Evolutionary conservation across 192 early-diverging fungal genomes (phyloP), one percentile per base, ranked within the genome.

Genomic region (Geosiphon pyriformis): DNA sequence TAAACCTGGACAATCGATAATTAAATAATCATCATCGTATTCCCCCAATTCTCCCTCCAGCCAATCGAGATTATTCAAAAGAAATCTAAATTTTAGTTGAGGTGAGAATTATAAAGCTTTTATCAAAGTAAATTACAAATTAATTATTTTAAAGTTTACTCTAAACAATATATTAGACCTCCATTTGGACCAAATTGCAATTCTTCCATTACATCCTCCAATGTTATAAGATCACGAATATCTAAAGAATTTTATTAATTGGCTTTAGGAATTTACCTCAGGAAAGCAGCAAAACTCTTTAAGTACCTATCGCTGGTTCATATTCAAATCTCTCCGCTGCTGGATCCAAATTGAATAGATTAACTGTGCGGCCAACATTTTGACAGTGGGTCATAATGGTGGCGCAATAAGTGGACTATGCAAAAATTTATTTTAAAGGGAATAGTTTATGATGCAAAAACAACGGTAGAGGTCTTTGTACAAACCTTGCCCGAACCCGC

Each of bases 181-280:
- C 96, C 96, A 73, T 99, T 99, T 27, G 96, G 96, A 54, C 96
- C 96, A 76, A 92, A 98, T 18, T 90, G 87, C 27, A 99, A 83
- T 74, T 99, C 95, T 23, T 94, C 92, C 89, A 96, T 94, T 4
- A 98, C 96, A 76, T 99, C 96, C 33, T 96, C 95, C 8, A 99
- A 74, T n/a, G 94, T 92, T 64, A 99, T 95, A 50, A 99, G 79
- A 61, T 99, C 94, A 61, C 90, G 82, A 67, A 99, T 96, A 62
- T 98, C 93, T 80, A 81, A 49, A 26, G 49, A 55, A 26, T n/a
- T 23, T 25, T 18, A 33, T 11, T 47, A 46, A 29, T 50, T 49
- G 17, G 31, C 8, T 31, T 34, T n/a, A 3, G 25, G 37, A 69
- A 18, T 26, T 37, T 18, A 34, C 0, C 26, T 30, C 0, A 30